A percentile compares a stretch with the other conserved stretches of the same genome.
phyloP scores from a whole-genome alignment of 371 early-diverging fungal species.

The Mycotypha africana region DNA sequence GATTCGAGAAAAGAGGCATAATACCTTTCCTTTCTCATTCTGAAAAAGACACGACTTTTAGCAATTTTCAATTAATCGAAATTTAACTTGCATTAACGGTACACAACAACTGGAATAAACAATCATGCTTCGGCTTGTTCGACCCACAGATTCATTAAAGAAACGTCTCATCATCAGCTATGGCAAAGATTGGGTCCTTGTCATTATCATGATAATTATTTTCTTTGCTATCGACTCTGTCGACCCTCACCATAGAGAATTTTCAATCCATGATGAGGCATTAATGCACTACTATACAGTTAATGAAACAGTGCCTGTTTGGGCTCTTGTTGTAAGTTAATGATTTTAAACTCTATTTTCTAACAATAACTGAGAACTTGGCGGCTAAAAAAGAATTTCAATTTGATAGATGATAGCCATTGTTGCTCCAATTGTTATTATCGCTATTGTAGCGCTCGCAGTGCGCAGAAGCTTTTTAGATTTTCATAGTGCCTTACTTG shows the following conservation, averaged over 20 bases:
- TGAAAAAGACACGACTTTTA: too few species aligned
- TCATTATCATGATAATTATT: conserved; percentile 51
- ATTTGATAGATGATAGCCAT: conserved; percentile 32
- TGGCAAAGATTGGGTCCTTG: conserved; percentile 59
- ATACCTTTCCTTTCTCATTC: too few species aligned
- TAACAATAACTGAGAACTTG: too few species aligned
- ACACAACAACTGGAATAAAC: too few species aligned
- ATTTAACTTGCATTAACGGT: too few species aligned
- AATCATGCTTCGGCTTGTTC: too few species aligned
- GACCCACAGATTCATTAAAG: too few species aligned
- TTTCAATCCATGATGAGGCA: conserved; percentile 63
- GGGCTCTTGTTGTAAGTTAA: conserved; percentile 39
- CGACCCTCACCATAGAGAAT: conserved; percentile 64
- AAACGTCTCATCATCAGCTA: conserved; percentile 51
- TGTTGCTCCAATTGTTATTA: conserved; percentile 49
- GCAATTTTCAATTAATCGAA: too few species aligned
- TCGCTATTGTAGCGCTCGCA: conserved; percentile 35
- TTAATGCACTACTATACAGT: conserved; percentile 61
- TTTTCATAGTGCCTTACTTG: conserved; percentile 63
- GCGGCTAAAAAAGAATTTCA: background rate
- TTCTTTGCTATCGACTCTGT: conserved; percentile 58
- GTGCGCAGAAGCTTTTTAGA: conserved; percentile 55
- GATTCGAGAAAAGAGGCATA: too few species aligned
- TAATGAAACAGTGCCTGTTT: conserved; percentile 57
- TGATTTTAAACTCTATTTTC: background rate